These are phyloP conservation scores for thale cress (Arabidopsis thaliana) DNA, from an alignment of 345 rosid species.

Conservation along the genomic window TAIR10.1 NC_003071.7:8510501-8511000, in stretches of 20 bases:
- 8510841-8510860: background rate
- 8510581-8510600: background rate
- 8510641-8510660: background rate
- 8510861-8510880: background rate
- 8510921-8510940: background rate
- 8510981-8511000: background rate
- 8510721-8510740: background rate
- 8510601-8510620: background rate
- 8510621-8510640: constrained; percentile 6
- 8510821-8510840: background rate
- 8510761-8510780: background rate
- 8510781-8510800: background rate
- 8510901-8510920: constrained; percentile 12
- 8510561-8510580: constrained; percentile 26
- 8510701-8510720: background rate
- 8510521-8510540: constrained; percentile 78
- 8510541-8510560: constrained; percentile 72
- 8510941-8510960: background rate
- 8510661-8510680: background rate
- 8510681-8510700: background rate
- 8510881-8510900: background rate
- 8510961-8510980: background rate
- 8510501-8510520: constrained; percentile 82
- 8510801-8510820: background rate
- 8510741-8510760: background rate